Conservation (phyloP, 2,329 filamentous ascomycete species). For the Pseudogymnoascus sp. region DNA sequence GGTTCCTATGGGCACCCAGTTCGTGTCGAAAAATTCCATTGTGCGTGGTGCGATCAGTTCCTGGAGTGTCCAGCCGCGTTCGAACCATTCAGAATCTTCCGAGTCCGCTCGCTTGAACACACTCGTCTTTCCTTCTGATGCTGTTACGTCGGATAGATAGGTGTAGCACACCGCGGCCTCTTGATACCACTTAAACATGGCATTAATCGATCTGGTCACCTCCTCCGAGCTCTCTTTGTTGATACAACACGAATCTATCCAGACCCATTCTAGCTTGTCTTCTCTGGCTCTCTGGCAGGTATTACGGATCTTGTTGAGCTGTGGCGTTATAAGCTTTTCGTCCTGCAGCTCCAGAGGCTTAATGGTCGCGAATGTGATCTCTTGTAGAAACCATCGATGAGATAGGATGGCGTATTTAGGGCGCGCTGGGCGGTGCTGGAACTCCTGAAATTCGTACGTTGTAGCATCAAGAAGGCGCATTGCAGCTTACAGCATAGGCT, state of each 20-base stretch:
- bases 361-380: conserved; percentile 19
- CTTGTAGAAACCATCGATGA: conserved; percentile 26
- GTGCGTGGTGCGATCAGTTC: conserved; percentile 10
- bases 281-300: conserved; percentile 12
- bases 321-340: not conserved
- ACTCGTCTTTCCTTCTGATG: not conserved
- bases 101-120: not conserved
- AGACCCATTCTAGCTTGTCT: conserved; percentile 15
- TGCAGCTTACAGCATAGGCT: no score
- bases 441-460: no score
- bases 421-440: conserved; percentile 10
- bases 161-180: conserved; percentile 16
- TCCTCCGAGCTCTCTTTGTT: conserved; percentile 18
- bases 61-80: no score
- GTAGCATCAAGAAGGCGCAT: no score
- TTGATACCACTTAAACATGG: conserved; percentile 19
- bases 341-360: no score
- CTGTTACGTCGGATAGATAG: conserved; percentile 16
- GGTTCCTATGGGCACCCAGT: conserved; percentile 18
- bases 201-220: conserved; percentile 16
- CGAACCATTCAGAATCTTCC: not conserved
- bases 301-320: conserved; percentile 7
- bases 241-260: conserved; percentile 19
- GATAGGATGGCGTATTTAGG: conserved; percentile 27
- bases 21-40: conserved; percentile 20